phyloP scores from a whole-genome alignment of 2,329 filamentous ascomycete species.

The Talaromyces sp. region DNA sequence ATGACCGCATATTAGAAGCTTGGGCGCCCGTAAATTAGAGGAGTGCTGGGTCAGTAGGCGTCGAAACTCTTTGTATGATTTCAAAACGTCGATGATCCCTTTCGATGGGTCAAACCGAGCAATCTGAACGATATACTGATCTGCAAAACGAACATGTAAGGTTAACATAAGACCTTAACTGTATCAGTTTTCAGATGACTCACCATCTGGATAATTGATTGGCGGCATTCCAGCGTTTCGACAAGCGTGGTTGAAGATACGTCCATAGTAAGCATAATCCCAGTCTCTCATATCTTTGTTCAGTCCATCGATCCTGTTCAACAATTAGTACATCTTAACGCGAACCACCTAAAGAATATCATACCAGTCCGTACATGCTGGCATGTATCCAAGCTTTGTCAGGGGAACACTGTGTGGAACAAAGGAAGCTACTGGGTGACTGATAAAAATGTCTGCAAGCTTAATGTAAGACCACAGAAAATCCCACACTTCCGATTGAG shows the following conservation, averaged over 20 bases:
- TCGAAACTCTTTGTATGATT: neutral
- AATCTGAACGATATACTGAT: neutral
- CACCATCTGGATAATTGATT: neutral
- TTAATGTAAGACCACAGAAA: constrained; percentile 71
- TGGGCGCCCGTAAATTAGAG: neutral
- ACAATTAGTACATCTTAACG: constrained; percentile 32
- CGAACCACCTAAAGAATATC: neutral
- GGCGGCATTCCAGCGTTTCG: constrained; percentile 52
- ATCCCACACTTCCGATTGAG: constrained; percentile 70
- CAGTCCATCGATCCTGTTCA: constrained; percentile 49
- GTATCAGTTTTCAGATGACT: neutral
- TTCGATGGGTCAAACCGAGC: neutral
- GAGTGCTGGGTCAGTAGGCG: neutral
- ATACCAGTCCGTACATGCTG: neutral
- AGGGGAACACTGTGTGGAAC: constrained; percentile 66
- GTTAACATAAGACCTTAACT: neutral
- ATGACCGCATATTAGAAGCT: neutral
- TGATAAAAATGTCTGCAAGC: constrained; percentile 73
- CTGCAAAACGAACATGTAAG: neutral
- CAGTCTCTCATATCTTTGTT: constrained; percentile 18
- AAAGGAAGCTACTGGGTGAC: constrained; percentile 72
- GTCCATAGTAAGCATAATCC: constrained; percentile 70
- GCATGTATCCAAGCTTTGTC: constrained; percentile 59
- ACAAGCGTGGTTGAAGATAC: constrained; percentile 64
- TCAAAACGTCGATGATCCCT: neutral